Evolutionary conservation across 2,329 filamentous ascomycete species (phyloP).

Genomic region (Aspergillus proliferans): DNA sequence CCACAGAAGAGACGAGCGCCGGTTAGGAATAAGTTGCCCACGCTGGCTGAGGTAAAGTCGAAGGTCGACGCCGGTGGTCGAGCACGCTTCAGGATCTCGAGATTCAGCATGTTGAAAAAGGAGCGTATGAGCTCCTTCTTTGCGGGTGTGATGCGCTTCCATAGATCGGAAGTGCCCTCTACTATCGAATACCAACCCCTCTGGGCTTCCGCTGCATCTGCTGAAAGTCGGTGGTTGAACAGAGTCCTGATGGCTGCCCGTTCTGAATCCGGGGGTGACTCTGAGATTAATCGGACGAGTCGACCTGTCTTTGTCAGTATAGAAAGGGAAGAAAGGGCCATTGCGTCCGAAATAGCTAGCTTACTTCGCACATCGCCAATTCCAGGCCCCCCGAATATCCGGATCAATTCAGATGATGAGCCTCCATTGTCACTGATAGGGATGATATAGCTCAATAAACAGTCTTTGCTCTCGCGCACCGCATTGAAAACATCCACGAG

Average conservation of each 20-base stretch:
- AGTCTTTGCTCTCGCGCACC: constrained; percentile 58
- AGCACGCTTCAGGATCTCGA: constrained; percentile 71
- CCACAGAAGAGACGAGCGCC: constrained; percentile 86
- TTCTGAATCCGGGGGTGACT: constrained; percentile 53
- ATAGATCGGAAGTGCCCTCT: constrained; percentile 71
- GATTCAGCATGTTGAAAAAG: constrained; percentile 67
- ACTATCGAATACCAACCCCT: constrained; percentile 84
- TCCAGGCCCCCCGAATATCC: constrained; percentile 89
- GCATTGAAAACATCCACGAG: constrained; percentile 82
- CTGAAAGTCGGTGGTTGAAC: constrained; percentile 79
- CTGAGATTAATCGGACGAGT: constrained; percentile 82
- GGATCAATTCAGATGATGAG: constrained; percentile 85
- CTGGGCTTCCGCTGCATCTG: constrained; percentile 55
- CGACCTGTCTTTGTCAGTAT: constrained; percentile 52
- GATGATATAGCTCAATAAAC: constrained; percentile 75
- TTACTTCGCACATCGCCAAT: constrained; percentile 70
- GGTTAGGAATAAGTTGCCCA: constrained; percentile 74
- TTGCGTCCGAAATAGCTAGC: constrained; percentile 16
- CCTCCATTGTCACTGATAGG: constrained; percentile 96
- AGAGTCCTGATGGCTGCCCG: constrained; percentile 70
- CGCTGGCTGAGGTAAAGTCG: constrained; percentile 68
- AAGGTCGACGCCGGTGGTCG: constrained; percentile 64
- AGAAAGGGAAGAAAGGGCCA: background rate
- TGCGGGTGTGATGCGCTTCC: constrained; percentile 62
- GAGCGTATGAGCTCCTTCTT: constrained; percentile 73